Evolutionary conservation across 148 eudicot species (phyloP), one percentile per base, ranked within the genome.

Genomic region (Camellia sinensis): DNA sequence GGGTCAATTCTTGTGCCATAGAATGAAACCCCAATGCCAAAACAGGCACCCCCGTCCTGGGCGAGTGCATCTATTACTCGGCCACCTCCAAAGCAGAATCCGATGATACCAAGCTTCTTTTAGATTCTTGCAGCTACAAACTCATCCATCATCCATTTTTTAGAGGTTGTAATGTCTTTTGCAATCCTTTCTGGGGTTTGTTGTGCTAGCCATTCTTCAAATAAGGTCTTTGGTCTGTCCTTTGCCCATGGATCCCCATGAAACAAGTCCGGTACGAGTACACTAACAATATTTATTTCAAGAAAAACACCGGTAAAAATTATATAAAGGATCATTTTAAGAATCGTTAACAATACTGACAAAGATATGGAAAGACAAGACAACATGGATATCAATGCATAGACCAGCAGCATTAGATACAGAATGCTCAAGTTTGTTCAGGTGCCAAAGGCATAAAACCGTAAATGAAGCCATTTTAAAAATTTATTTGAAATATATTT

Each of bases 21-120:
- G 76, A 92, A 89, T 7, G 97, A 93, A 67, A 95, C 89, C 45
- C 99, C 97, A 13, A 83, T 74, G 18, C 91, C 93, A 77, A 95
- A 93, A 69, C 44, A 76, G 4, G 81, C 81, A 68, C 71, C 86
- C 19, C 87, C 40, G 67, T 95, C 99, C 82, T 75, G 84, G 2
- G 92, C 92, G 54, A 95, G 89, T 46, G 87, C 89, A 21, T 95
- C 92, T 22, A 93, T 54, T 44, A 95, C 85, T n/a, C 85, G 82
- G 11, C 93, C 97, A 5, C 99, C 99, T 77, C 99, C 99, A 70
- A 80, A 93, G 83, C 97, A 92, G 79, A 95, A 95, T 11, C 99
- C 99, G 57, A 95, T 83, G 21, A 95, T 54, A 5, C 97, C 99
- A 12, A 95, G 89, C 88, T 89, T 93, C 57, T 79, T 88, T 3